These are phyloP conservation scores for Leccinum disarticulatum DNA, from an alignment of 768 basidiomycete genomes.

Conservation along the genomic window DNA sequence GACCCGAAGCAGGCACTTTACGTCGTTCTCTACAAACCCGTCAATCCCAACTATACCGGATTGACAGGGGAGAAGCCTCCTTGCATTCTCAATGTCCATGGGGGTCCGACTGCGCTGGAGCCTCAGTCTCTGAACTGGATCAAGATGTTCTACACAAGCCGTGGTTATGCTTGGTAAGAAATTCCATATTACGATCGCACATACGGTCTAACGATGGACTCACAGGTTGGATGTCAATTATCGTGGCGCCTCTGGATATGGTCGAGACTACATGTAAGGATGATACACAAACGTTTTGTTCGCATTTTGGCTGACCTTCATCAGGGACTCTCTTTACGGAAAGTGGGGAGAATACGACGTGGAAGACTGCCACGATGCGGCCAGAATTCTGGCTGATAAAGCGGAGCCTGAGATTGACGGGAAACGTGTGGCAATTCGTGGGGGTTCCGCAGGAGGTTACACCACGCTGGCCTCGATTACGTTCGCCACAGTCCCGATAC, in stretches of 20 bases:
- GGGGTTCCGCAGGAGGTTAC: conserved; percentile 55
- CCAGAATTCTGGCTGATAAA: neutral
- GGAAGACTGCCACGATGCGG: conserved; percentile 51
- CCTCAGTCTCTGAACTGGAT: conserved; percentile 49
- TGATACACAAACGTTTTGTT: too few species aligned
- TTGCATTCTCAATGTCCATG: conserved; percentile 61
- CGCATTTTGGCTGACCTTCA: conserved; percentile 4
- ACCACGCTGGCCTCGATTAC: conserved; percentile 53
- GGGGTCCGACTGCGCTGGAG: conserved; percentile 60
- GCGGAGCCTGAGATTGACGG: neutral
- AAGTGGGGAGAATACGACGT: conserved; percentile 72
- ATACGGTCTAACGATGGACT: conserved; percentile 6
- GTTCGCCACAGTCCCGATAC: conserved; percentile 51
- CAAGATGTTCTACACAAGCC: conserved; percentile 63
- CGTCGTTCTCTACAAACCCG: conserved; percentile 61
- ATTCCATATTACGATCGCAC: neutral
- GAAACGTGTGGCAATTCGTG: neutral
- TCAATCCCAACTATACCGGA: conserved; percentile 55
- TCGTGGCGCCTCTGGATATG: conserved; percentile 71
- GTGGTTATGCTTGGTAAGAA: conserved; percentile 66
- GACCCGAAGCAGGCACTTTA: conserved; percentile 36
- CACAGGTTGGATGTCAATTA: conserved; percentile 72
- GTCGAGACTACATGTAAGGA: conserved; percentile 56
- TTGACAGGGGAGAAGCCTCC: conserved; percentile 57
- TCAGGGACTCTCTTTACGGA: conserved; percentile 50